phyloP scores from a whole-genome alignment of 768 basidiomycete genomes.

The Daedaleopsis nitida region DNA sequence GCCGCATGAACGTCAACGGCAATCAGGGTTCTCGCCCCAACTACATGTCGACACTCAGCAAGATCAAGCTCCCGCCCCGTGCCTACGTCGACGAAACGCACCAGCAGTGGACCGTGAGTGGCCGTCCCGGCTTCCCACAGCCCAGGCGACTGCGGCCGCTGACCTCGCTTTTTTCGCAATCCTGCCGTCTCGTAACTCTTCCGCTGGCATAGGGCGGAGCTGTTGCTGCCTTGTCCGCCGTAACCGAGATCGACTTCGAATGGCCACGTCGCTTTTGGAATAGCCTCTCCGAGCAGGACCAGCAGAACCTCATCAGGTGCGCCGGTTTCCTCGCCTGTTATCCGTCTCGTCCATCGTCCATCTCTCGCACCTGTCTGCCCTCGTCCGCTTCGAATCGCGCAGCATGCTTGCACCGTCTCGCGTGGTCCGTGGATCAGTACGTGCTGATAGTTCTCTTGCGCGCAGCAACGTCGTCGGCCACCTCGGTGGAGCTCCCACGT shows the following conservation, averaged over 20 bases:
- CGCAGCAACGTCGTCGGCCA: conserved; percentile 40
- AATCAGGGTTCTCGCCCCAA: conserved; percentile 44
- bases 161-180: background rate
- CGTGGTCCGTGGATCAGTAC: no score
- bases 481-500: conserved; percentile 36
- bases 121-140: background rate
- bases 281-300: conserved; percentile 35
- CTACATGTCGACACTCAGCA: conserved; percentile 38
- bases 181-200: background rate
- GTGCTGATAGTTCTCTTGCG: background rate
- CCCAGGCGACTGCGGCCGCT: background rate
- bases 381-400: background rate
- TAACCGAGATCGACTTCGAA: conserved; percentile 42
- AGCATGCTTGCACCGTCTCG: no score
- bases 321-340: background rate
- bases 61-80: conserved; percentile 34
- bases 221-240: conserved; percentile 37
- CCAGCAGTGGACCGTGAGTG: conserved; percentile 38
- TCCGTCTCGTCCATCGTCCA: no score
- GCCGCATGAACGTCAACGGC: conserved; percentile 36
- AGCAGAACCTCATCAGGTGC: conserved; percentile 38
- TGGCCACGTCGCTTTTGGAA: conserved; percentile 42
- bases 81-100: conserved; percentile 43
- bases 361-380: no score
- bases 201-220: conserved; percentile 36